Base-by-base conservation (phyloP, 805 yeast genomes). In the Yarrowia alimentaria region DNA sequence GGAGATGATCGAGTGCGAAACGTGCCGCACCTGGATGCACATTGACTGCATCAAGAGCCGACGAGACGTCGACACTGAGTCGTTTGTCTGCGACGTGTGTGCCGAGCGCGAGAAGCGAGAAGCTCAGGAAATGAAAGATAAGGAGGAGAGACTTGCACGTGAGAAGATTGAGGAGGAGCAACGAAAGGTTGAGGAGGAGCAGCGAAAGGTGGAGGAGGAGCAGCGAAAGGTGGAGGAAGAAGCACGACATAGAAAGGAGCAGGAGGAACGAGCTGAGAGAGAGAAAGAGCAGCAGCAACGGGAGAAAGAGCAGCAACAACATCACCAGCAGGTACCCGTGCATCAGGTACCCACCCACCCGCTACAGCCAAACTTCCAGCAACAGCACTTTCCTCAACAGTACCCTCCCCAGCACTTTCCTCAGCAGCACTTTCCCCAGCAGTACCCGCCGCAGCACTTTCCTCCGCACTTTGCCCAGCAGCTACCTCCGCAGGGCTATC, bases 11-110 rank as follows among this genome's bases (percentile, higher is more conserved):
- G 64, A 62, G 35, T 70, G 75, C 54, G 68, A 61, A 6, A 63
- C 62, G 35, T 70, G 75, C 54, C 59, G 59, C 14, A 61, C 64
- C 11, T 70, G 74, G 74, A 68, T 69, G 64, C 75, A 70, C 56
- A 63, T 59, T 3, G 60, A 55, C 11, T 69, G 72, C 51, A 61
- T 70, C 26, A 40, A 58, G 6, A 59, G 53, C 5, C 58, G 55
- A 6, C 19, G 37, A 11, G 24, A 43, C 8, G 37, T 43, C n/a
- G 28, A 30, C 30, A 22, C 28, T 6, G 50, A 43, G 17, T 21
- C 29, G 17, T 43, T 43, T 20, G 50, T 21, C 7, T 43, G 50
- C n/a, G 50, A 43, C 12, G 50, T 43, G 3, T 43, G 50, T 13
- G 37, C 21, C 2, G 12, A 26, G 9, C 50, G 50, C 20, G 50